Evolutionary conservation across 305 asterid genomes (phyloP).

Genomic region (Petunia hybrid): DNA sequence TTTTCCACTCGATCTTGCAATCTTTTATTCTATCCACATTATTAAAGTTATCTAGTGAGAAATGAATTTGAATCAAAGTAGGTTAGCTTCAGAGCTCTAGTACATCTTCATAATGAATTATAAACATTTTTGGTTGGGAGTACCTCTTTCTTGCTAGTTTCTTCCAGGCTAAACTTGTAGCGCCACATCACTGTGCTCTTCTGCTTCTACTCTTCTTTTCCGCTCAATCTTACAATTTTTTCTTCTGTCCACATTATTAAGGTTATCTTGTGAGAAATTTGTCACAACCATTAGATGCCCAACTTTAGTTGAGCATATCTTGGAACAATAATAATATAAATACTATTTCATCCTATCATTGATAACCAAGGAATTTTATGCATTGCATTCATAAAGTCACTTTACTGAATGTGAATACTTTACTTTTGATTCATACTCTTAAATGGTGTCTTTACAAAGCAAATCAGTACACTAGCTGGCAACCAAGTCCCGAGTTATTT

Average conservation of each 20-base stretch:
- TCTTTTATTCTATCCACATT: background rate
- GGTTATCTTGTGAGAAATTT: background rate
- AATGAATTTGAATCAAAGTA: background rate
- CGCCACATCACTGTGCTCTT: background rate
- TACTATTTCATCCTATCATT: constrained; percentile 12
- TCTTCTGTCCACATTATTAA: background rate
- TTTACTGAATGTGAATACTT: background rate
- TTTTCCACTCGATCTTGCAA: background rate
- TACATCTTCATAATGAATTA: background rate
- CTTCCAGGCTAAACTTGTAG: background rate
- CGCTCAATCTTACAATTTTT: background rate
- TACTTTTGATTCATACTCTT: constrained; percentile 12
- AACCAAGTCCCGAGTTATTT: constrained; percentile 85
- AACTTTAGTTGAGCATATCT: background rate
- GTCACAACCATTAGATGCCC: background rate
- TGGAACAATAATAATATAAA: background rate
- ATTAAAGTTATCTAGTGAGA: background rate
- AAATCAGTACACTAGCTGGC: constrained; percentile 89
- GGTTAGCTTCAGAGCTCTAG: constrained; percentile 16
- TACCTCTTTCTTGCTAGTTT: background rate
- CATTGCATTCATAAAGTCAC: background rate
- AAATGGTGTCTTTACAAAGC: constrained; percentile 47
- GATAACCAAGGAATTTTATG: background rate
- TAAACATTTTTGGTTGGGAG: background rate
- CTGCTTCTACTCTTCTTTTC: background rate